phyloP scores from a whole-genome alignment of 163 green algal species.

The Chlamydomonas reinhardtii region DNA sequence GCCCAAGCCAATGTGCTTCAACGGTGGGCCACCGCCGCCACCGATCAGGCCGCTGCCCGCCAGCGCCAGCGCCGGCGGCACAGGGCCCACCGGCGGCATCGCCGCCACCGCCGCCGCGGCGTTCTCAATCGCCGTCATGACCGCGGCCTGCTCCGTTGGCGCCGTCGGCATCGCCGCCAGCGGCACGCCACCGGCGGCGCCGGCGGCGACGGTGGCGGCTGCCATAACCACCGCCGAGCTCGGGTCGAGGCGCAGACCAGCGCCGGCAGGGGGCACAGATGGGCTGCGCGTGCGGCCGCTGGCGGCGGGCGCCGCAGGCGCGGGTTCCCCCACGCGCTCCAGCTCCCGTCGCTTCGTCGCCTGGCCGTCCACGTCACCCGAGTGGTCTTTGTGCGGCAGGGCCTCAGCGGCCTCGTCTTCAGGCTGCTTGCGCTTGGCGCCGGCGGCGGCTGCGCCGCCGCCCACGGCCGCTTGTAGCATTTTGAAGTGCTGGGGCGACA shows the following conservation, averaged over 20 bases:
- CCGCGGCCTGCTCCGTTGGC: neutral
- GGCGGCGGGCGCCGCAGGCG: neutral
- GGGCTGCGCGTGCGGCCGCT: too few relatives aligned
- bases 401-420: too few relatives aligned
- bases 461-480: neutral
- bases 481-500: neutral
- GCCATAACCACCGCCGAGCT: slow-evolving; percentile 4
- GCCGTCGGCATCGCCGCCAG: neutral
- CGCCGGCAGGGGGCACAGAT: neutral
- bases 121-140: neutral
- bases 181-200: neutral
- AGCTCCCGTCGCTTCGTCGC: slow-evolving; percentile 5
- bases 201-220: neutral
- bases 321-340: neutral
- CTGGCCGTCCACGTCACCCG: too few relatives aligned
- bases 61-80: neutral
- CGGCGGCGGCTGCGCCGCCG: too few relatives aligned
- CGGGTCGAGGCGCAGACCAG: neutral
- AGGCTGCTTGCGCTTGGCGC: too few relatives aligned
- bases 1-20: slow-evolving; percentile 19
- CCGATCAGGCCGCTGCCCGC: too few relatives aligned
- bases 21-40: too few relatives aligned
- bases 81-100: neutral
- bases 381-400: too few relatives aligned
- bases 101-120: neutral